These are phyloP conservation scores for Dunaliella sp. DNA, from an alignment of 139 green algal species.

Conservation along the genomic window DNA sequence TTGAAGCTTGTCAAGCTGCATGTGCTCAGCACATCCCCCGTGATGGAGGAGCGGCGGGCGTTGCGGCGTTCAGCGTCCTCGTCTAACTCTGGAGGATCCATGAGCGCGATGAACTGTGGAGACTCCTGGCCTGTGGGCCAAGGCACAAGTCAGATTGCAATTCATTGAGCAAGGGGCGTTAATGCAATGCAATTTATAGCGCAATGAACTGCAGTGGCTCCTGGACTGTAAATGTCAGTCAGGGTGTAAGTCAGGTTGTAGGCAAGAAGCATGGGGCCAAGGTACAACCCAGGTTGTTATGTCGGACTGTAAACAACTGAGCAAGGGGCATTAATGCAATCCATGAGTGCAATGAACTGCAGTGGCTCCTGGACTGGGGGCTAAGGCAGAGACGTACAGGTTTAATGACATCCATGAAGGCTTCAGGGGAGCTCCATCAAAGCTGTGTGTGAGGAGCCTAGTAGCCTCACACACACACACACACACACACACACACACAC, in stretches of 20 bases:
- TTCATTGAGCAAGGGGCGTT: too few species aligned
- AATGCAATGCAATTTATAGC: constrained; percentile 40
- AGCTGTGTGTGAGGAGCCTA: too few species aligned
- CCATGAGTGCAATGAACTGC: constrained; percentile 25
- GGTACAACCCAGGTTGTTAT: not conserved
- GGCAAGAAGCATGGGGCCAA: not conserved
- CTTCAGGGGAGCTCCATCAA: too few species aligned
- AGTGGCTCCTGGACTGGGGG: constrained; percentile 25
- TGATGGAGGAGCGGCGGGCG: constrained; percentile 37
- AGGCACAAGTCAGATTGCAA: too few species aligned
- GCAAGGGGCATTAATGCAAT: too few species aligned
- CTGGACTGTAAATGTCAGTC: too few species aligned
- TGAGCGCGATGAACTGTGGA: constrained; percentile 10
- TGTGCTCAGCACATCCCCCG: constrained; percentile 18
- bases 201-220: constrained; percentile 22
- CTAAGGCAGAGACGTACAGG: too few species aligned
- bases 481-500: too few species aligned
- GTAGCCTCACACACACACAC: too few species aligned
- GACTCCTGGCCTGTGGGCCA: constrained; percentile 32
- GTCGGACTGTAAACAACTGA: too few species aligned
- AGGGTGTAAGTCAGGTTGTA: too few species aligned
- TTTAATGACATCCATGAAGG: too few species aligned
- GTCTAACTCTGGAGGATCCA: constrained; percentile 40
- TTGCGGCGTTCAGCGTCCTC: constrained; percentile 35
- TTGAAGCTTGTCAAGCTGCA: constrained; percentile 5